Evolutionary conservation across 192 early-diverging fungal species (phyloP), one percentile per base, ranked within the genome.

Genomic region (Geranomyces variabilis): DNA sequence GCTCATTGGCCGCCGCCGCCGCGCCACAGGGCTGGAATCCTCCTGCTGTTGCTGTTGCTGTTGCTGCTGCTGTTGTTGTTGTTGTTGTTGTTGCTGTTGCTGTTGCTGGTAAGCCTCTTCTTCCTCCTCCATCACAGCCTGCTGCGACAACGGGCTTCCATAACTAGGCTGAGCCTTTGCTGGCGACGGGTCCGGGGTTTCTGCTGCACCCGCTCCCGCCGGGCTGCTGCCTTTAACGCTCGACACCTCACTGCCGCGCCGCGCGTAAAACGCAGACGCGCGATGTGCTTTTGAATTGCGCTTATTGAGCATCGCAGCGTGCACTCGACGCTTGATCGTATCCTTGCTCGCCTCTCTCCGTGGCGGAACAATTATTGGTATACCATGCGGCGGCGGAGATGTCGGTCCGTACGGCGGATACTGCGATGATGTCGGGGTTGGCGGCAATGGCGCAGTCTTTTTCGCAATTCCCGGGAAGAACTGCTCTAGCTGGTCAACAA

Each of bases 401-500:
- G 6, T 31, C n/a, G 41, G 7, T 44, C 43, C 33, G 22, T 41
- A 31, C 19, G 17, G 14, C 31, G 48, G 51, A 46, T 21, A n/a
- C 21, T n/a, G 34, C n/a, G 19, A 4, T 9, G 36, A 17, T 12
- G 33, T 17, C 17, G 58, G 31, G 3, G 28, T 33, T 5, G 28
- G 28, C 28, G 58, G 58, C 58, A 60, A 17, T 7, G 58, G 22
- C 8, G 31, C 22, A 7, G 58, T 60, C 30, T 60, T 60, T 17
- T 60, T 60, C 6, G 69, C 53, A 21, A 80, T 63, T 19, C 90
- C 90, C 1, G 96, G 95, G 76, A 99, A 99, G 77, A 93, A 99
- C 67, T 93, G 90, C 58, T 90, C 86, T 43, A 99, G 84, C 67
- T 97, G 92, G 68, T 91, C 91, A 28, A 91, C 93, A 75, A 99